These are phyloP conservation scores for Ceratocystis eucalypticola DNA, from an alignment of 2,329 filamentous ascomycete genomes.

Conservation along the genomic window DNA sequence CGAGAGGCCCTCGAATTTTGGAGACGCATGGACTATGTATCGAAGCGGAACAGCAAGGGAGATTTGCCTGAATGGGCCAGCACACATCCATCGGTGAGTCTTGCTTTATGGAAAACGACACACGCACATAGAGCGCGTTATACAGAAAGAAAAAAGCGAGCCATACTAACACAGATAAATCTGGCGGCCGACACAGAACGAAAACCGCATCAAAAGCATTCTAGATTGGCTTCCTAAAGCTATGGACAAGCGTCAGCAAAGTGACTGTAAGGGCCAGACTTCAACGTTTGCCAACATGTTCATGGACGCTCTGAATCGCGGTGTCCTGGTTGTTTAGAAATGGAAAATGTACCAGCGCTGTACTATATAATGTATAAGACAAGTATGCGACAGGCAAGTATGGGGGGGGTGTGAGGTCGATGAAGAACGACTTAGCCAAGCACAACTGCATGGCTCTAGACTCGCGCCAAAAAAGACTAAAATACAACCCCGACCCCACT, in stretches of 20 bases:
- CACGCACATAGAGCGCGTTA: not conserved
- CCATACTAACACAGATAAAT: not conserved
- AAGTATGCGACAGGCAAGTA: no score
- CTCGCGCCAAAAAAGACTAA: not conserved
- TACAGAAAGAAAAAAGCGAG: not conserved
- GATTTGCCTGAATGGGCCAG: conserved; percentile 57
- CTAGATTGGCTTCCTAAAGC: conserved; percentile 47
- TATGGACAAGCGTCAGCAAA: conserved; percentile 38
- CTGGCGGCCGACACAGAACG: conserved; percentile 32
- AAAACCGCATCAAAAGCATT: conserved; percentile 52
- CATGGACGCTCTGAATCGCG: conserved; percentile 30
- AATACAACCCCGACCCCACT: not conserved
- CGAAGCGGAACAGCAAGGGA: conserved; percentile 28
- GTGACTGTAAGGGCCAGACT: conserved; percentile 39
- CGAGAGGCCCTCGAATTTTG: conserved; percentile 52
- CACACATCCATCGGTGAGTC: conserved; percentile 58
- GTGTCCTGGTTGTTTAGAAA: conserved; percentile 12
- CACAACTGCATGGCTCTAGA: not conserved
- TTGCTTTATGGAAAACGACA: not conserved
- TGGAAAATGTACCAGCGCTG: not conserved
- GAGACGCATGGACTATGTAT: conserved; percentile 47
- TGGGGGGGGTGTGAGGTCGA: no score
- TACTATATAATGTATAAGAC: no score
- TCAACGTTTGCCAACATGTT: conserved; percentile 41
- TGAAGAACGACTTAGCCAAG: no score